Percentiles rank a stretch among this genome's conserved stretches.
phyloP scores from a whole-genome alignment of 805 yeast genomes.

The Ogataea wickerhamii region DNA sequence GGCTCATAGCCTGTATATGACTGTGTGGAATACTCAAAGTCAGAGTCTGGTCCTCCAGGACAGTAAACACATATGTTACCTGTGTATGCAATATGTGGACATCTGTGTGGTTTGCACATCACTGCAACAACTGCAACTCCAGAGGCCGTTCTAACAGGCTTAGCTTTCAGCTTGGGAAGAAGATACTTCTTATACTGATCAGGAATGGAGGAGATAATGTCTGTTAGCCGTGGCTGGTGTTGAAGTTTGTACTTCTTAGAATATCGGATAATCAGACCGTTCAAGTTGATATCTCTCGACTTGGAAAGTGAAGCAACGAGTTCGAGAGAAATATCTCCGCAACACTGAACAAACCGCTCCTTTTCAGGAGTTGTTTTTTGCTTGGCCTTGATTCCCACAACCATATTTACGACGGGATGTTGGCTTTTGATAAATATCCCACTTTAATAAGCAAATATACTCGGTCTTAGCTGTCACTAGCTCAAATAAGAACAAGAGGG shows the following conservation, averaged over 20 bases:
- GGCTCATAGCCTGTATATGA: constrained; percentile 99
- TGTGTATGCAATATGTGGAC: constrained; percentile 98
- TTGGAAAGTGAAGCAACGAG: constrained; percentile 72
- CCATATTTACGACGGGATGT: no score
- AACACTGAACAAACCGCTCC: constrained; percentile 88
- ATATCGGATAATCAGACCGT: constrained; percentile 79
- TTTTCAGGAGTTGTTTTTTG: constrained; percentile 83
- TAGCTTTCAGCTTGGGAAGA: constrained; percentile 93
- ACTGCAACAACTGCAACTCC: constrained; percentile 99
- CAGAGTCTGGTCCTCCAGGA: constrained; percentile 99
- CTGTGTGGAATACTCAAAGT: constrained; percentile 96
- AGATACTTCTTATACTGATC: constrained; percentile 91
- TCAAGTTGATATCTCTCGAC: constrained; percentile 78
- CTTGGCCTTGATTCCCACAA: constrained; percentile 35
- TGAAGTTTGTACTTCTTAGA: constrained; percentile 89
- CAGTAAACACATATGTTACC: constrained; percentile 98
- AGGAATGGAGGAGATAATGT: constrained; percentile 91
- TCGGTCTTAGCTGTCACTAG: no score
- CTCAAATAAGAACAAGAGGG: no score
- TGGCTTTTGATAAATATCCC: no score
- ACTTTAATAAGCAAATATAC: no score
- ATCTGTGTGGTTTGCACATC: constrained; percentile 98
- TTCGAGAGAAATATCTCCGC: constrained; percentile 87
- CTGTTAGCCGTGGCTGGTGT: constrained; percentile 91
- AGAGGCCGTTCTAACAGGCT: constrained; percentile 96